Conservation (phyloP, 2,329 filamentous ascomycete species). For the Monosporascus ibericus region DNA sequence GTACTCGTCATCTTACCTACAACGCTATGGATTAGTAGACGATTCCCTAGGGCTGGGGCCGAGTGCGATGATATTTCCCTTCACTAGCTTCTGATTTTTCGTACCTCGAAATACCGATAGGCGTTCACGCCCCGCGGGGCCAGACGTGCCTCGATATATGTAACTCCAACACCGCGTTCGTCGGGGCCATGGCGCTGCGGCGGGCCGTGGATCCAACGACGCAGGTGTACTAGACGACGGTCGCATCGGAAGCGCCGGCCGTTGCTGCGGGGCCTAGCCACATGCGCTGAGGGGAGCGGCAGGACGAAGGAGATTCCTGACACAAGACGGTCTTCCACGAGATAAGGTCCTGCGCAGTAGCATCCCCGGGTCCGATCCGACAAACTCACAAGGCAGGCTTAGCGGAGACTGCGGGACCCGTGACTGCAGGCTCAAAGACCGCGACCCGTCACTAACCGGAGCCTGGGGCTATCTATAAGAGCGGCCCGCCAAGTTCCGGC, state of each 20-base stretch:
- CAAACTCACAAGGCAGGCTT: slow-evolving; percentile 3
- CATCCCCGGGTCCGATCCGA: not conserved
- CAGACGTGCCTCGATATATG: slow-evolving; percentile 22
- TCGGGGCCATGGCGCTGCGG: slow-evolving; percentile 13
- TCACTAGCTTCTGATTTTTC: too few relatives aligned
- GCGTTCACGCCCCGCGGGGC: slow-evolving; percentile 3
- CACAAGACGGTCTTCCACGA: slow-evolving; percentile 21
- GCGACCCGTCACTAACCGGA: slow-evolving; percentile 15
- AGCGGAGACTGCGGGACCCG: slow-evolving; percentile 10
- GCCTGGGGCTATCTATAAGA: slow-evolving; percentile 14
- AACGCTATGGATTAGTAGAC: too few relatives aligned
- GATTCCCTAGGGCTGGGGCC: too few relatives aligned
- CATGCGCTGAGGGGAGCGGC: slow-evolving; percentile 12
- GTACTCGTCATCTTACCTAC: too few relatives aligned
- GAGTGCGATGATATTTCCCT: too few relatives aligned
- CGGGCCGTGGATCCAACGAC: slow-evolving; percentile 13
- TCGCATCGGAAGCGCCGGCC: not conserved
- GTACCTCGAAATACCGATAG: too few relatives aligned
- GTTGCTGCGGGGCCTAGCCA: slow-evolving; percentile 3
- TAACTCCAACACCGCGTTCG: slow-evolving; percentile 22
- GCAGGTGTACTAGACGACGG: slow-evolving; percentile 16
- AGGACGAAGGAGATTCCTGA: slow-evolving; percentile 14
- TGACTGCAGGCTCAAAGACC: slow-evolving; percentile 14
- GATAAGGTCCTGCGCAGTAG: slow-evolving; percentile 15
- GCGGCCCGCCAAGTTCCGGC: slow-evolving; percentile 14